Evolutionary conservation across 371 early-diverging fungal species (phyloP).

Genomic region (Globomyces sp.): DNA sequence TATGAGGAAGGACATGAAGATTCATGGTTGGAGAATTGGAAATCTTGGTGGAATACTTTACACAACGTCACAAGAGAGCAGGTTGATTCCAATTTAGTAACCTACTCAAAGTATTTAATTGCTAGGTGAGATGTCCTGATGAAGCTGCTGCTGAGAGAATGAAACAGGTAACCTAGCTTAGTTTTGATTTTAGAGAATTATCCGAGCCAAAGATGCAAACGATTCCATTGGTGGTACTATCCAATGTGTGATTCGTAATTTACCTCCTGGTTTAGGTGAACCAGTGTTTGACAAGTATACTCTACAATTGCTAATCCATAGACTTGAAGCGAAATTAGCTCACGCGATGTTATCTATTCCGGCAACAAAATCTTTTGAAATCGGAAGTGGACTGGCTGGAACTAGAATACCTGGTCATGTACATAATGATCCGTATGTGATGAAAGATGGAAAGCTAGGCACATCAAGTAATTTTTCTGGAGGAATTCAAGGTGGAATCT

Average conservation of each 20-base stretch:
- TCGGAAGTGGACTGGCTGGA: constrained; percentile 91
- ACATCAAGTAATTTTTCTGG: constrained; percentile 92
- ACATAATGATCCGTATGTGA: constrained; percentile 91
- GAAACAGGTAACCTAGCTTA: constrained; percentile 52
- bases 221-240: constrained; percentile 97
- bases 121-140: constrained; percentile 75
- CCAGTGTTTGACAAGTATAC: constrained; percentile 90
- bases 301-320: not conserved
- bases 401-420: constrained; percentile 81
- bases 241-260: constrained; percentile 93
- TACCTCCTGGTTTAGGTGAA: constrained; percentile 94
- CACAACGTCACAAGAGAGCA: constrained; percentile 67
- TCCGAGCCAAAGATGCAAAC: constrained; percentile 70
- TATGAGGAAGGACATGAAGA: constrained; percentile 44
- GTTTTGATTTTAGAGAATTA: constrained; percentile 57
- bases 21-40: constrained; percentile 55
- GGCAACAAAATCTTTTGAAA: constrained; percentile 96
- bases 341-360: constrained; percentile 99
- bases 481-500: constrained; percentile 95
- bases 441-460: constrained; percentile 54
- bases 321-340: constrained; percentile 89
- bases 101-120: too few species aligned
- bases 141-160: constrained; percentile 58
- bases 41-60: constrained; percentile 60
- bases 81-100: constrained; percentile 57